Percentiles rank a stretch among this genome's conserved stretches.
phyloP scores from a whole-genome alignment of 169 alveolate genomes.

The Perkinsus chesapeaki region DNA sequence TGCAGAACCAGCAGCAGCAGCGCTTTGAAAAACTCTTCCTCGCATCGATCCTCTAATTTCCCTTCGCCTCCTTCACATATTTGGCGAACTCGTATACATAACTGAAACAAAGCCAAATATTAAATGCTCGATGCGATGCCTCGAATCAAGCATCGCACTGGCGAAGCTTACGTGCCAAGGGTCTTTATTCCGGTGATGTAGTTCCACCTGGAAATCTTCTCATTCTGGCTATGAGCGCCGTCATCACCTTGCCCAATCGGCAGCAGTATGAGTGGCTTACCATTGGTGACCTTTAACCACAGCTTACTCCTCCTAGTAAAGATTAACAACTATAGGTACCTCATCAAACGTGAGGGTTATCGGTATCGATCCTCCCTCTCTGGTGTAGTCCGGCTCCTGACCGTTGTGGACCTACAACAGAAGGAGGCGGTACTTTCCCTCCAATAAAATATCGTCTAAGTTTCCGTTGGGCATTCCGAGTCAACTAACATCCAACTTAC shows the following conservation, averaged over 20 bases:
- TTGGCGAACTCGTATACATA: not conserved
- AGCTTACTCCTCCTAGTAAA: not conserved
- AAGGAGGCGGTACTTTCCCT: not conserved
- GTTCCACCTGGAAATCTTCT: not conserved
- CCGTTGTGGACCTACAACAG: not conserved
- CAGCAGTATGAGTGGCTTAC: not conserved
- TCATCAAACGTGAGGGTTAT: not conserved
- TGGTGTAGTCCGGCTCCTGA: constrained; percentile 4
- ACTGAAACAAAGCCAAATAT: not conserved
- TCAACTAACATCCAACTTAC: not conserved
- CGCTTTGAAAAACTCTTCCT: not conserved
- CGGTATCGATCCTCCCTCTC: not conserved
- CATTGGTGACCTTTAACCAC: not conserved
- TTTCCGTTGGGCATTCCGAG: not conserved
- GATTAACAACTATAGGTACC: not conserved
- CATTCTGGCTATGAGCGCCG: constrained; percentile 10
- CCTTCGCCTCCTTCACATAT: not conserved
- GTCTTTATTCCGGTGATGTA: not conserved
- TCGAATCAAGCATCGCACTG: not conserved
- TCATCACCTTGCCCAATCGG: not conserved
- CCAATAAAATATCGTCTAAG: not conserved
- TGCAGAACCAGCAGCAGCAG: not conserved
- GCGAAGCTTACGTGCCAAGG: not conserved
- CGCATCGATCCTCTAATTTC: no score
- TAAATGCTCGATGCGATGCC: no score